Evolutionary conservation across 352 stramenopile species (phyloP), one percentile per base, ranked within the genome.

Genomic region (Blastocystis sp.): DNA sequence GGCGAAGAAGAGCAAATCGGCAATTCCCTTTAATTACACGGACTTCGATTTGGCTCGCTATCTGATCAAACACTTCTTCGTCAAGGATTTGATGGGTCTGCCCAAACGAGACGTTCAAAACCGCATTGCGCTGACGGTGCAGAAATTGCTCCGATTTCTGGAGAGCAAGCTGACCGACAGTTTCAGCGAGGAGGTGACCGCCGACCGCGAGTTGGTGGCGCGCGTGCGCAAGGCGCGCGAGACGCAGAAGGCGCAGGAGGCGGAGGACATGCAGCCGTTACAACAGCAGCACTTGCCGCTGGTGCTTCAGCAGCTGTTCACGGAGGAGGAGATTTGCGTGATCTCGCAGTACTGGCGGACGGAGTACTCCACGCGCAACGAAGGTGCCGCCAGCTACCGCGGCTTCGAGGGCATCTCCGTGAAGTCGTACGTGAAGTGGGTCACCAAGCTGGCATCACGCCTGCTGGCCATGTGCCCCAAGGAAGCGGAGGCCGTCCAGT

Each of bases 31-130:
- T 19, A n/a, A 62, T 7, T 40, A 66, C 14, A 64, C 41, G 21
- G 71, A 81, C 4, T 81, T 81, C 43, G 71, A 81, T 66, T 21
- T 81, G 48, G 71, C 71, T 17, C 43, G 71, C 3, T 53, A 48
- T 4, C 64, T 81, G 71, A 64, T 81, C 21, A 62, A 64, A 28
- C 71, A 53, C 7, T 81, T 62, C 71, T 81, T 81, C 23, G 71
- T 81, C 28, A 81, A 81, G 28, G 71, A 81, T 81, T 66, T 81
- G 71, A 81, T 62, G 52, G 71, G 71, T 34, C 56, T 81, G 7
- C 71, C 71, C 23, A 3, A 41, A 4, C 48, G 71, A 19, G 21
- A 66, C 11, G 66, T 81, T 21, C 71, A 81, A 19, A 81, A 81
- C 66, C 71, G 71, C 21, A 81, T 81, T 21, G 71, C 71, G 9